phyloP scores from a whole-genome alignment of 768 basidiomycete genomes.

The Naganishia randhawae region DNA sequence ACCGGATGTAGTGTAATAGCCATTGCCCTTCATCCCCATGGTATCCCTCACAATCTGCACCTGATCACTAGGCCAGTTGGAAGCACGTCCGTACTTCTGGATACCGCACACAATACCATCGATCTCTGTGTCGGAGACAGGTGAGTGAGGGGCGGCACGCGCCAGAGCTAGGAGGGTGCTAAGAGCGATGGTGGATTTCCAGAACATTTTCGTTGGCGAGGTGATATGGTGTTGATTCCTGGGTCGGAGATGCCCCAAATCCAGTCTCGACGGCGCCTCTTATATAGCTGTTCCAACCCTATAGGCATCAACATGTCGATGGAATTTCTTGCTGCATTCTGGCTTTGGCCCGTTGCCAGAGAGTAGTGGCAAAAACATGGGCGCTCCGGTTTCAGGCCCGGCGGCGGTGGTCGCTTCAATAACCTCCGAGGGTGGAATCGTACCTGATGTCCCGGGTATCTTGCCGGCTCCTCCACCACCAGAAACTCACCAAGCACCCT shows the following conservation, averaged over 20 bases:
- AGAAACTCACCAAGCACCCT: neutral
- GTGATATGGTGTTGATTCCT: neutral
- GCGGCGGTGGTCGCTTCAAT: neutral
- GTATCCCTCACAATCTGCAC: conserved; percentile 26
- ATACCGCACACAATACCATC: conserved; percentile 31
- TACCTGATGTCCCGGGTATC: neutral
- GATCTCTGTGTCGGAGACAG: conserved; percentile 27
- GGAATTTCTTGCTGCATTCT: too few species aligned
- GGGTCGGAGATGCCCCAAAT: neutral
- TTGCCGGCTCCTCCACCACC: neutral
- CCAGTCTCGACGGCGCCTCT: neutral
- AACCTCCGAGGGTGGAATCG: neutral
- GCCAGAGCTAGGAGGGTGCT: conserved; percentile 56
- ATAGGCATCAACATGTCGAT: too few species aligned
- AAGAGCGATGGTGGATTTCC: conserved; percentile 10
- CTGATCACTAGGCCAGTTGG: conserved; percentile 29
- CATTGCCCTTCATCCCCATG: conserved; percentile 19
- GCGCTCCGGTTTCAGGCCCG: conserved; percentile 1
- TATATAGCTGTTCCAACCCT: too few species aligned
- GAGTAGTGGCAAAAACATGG: neutral
- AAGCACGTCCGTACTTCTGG: conserved; percentile 27
- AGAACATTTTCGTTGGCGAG: conserved; percentile 1
- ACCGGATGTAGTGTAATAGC: conserved; percentile 18
- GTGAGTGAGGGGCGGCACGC: conserved; percentile 22
- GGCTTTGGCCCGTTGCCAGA: too few species aligned